Percentiles rank a stretch among this genome's conserved stretches.
Conservation (phyloP, 176 grass and related monocot genomes). For the Zea luxurians region DNA sequence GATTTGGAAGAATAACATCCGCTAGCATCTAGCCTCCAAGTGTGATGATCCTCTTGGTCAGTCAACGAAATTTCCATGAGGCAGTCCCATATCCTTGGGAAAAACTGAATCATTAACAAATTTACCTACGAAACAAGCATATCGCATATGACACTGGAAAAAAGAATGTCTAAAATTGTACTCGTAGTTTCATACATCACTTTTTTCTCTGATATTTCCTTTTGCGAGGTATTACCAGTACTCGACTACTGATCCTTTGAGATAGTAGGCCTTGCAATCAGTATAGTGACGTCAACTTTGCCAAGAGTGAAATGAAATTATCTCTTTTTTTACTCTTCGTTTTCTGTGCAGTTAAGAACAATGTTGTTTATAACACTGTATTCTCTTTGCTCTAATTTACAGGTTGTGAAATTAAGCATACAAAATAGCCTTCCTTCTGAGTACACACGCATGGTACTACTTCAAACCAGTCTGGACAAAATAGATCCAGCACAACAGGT, state of each 20-base stretch:
- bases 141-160: background rate
- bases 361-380: background rate
- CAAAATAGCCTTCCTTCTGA: conserved; percentile 76
- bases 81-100: no score
- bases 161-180: background rate
- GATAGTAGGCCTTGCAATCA: background rate
- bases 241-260: background rate
- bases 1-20: no score
- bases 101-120: no score
- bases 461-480: conserved; percentile 65
- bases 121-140: conserved; percentile 15
- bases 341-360: conserved; percentile 5
- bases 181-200: background rate
- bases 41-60: no score
- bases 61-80: no score
- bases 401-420: conserved; percentile 85
- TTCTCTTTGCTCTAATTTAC: conserved; percentile 21
- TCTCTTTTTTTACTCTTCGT: background rate
- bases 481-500: conserved; percentile 61
- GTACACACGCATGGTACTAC: conserved; percentile 68
- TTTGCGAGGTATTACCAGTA: background rate
- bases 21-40: no score
- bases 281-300: conserved; percentile 8
- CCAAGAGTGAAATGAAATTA: no score
- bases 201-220: conserved; percentile 1